Evolutionary conservation across 2,329 filamentous ascomycete genomes (phyloP).

Genomic region (Beauveria rudraprayagi): DNA sequence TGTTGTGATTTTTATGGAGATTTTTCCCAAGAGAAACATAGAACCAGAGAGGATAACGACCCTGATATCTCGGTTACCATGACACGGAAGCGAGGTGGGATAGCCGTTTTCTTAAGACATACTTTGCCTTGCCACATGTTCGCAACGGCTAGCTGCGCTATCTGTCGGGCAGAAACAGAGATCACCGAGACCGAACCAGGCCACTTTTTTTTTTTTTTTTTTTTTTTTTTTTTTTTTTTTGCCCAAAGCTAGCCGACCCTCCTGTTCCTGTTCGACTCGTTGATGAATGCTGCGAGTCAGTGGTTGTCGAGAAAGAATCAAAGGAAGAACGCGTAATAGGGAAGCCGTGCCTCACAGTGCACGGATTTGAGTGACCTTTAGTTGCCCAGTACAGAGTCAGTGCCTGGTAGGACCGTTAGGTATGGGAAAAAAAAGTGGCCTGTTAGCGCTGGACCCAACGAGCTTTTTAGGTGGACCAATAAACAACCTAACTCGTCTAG

Average conservation of each 20-base stretch:
- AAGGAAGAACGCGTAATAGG: background rate
- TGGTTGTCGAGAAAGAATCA: too few species aligned
- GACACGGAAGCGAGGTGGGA: background rate
- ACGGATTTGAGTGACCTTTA: conserved; percentile 21
- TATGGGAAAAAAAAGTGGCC: too few species aligned
- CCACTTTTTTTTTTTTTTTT: conserved; percentile 39
- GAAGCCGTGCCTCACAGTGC: conserved; percentile 40
- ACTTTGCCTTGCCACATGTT: too few species aligned
- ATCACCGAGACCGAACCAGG: conserved; percentile 37
- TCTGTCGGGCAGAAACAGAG: conserved; percentile 53
- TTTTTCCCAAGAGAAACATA: too few species aligned
- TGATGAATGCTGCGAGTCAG: background rate
- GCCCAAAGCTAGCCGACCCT: conserved; percentile 60
- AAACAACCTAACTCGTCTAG: conserved; percentile 26
- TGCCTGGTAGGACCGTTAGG: too few species aligned
- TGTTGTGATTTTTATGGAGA: too few species aligned
- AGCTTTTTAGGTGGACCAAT: background rate
- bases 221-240: too few species aligned
- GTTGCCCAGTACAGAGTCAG: too few species aligned
- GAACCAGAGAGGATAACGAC: background rate
- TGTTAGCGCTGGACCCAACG: too few species aligned
- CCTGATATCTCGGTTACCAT: background rate
- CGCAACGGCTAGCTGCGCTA: conserved; percentile 49
- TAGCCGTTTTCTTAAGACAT: conserved; percentile 48
- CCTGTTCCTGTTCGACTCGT: conserved; percentile 47